Base-by-base conservation (phyloP, 805 yeast genomes). In the Torulaspora maleeae region DNA sequence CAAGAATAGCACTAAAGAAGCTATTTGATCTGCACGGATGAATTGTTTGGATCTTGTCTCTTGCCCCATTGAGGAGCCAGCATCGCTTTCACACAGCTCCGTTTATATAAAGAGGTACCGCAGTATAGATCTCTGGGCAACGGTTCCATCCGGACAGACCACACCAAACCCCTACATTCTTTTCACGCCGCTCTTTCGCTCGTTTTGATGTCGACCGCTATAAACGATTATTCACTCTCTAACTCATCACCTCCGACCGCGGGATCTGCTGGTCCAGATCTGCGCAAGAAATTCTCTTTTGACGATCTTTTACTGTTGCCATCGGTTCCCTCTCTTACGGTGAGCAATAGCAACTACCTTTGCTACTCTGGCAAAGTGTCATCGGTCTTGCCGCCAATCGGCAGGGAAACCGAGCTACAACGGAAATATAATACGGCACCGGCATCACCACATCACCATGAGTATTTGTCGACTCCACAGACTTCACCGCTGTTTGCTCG, bases 341-440 rank as follows among this genome's bases (percentile, higher is more conserved):
- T 29, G 5, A 7, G 16, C 13, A 19, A 25, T 13, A 39, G 25
- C 5, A 49, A 43, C 16, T 49, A 45, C 19, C 36, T 47, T 15
- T 45, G 50, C 36, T 45, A 40, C 22, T 45, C 52, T 9, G 35
- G 38, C 11, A 32, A 22, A 17, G 44, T 24, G 15, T 24, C 41
- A 19, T 45, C 49, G 10, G 34, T 43, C 12, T 32, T 43, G n/a
- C 38, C 48, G 16, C 40, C 43, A 24, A 47, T 41, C 10, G 36
- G 34, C n/a, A 22, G 22, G 12, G 40, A 39, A 28, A 24, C 41
- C n/a, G 38, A 41, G 16, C 25, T 38, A 16, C 45, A 50, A n/a
- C 51, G 50, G 28, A 59, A 59, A 43, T 53, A 62, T 27, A 53
- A 49, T 19, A 62, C 68, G 9, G 68, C 66, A 2, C 68, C 68